Percentiles rank a stretch among this genome's conserved stretches.
Evolutionary conservation across 805 yeast genomes (phyloP).

Genomic region (Candida qinlingensis): DNA sequence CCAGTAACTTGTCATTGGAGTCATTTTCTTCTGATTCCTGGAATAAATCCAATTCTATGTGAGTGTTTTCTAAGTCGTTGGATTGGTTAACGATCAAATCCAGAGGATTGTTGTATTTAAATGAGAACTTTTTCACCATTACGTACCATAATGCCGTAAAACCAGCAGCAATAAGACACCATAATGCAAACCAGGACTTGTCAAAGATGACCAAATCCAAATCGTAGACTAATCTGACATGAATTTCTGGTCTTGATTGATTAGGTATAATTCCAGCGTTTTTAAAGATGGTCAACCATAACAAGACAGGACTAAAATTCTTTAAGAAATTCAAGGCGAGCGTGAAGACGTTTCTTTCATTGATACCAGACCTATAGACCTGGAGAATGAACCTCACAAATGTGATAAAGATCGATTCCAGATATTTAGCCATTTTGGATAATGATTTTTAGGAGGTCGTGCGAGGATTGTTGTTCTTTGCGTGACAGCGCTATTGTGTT

Average conservation of each 20-base stretch:
- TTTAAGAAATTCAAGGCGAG: slow-evolving; percentile 39
- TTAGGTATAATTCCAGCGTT: slow-evolving; percentile 55
- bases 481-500: neutral
- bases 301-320: slow-evolving; percentile 47
- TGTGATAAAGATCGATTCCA: neutral
- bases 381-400: slow-evolving; percentile 3
- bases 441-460: neutral
- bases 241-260: slow-evolving; percentile 46
- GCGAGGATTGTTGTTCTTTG: neutral
- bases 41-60: neutral
- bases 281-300: slow-evolving; percentile 54
- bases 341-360: slow-evolving; percentile 33
- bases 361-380: slow-evolving; percentile 16
- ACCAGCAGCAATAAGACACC: slow-evolving; percentile 12
- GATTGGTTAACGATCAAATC: slow-evolving; percentile 3
- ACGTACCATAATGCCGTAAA: slow-evolving; percentile 16
- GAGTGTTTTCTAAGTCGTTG: slow-evolving; percentile 7
- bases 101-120: slow-evolving; percentile 28
- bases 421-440: neutral
- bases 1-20: neutral
- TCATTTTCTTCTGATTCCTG: neutral
- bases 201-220: slow-evolving; percentile 38
- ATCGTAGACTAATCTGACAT: slow-evolving; percentile 40
- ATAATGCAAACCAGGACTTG: slow-evolving; percentile 12
- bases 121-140: slow-evolving; percentile 23